Base-by-base conservation (phyloP, 2,329 filamentous ascomycete species). In the Exophiala oligosperma region DNA sequence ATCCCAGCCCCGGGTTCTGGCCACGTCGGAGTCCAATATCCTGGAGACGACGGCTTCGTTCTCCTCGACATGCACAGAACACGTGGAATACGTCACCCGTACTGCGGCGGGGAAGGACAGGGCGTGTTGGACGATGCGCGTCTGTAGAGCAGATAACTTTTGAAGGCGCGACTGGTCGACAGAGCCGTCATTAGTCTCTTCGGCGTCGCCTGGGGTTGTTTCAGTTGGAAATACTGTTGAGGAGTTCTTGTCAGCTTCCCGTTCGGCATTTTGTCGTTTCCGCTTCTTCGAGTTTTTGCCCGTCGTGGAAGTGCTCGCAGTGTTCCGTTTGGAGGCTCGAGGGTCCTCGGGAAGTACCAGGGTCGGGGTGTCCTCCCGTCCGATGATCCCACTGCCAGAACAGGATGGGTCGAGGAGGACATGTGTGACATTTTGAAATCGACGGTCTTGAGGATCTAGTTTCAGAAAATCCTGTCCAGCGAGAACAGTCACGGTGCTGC, bases 371-470 rank as follows among this genome's bases (percentile, higher is more conserved):
- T 92, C 90, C 66, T 97, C 92, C 21, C 94, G 84, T 2, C 92
- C 91, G 24, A 97, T 85, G 56, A 99, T 99, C 1, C 94, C 94
- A 70, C 91, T 97, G 0, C 94, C 94, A 1, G 92, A 97, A 71
- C 94, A 99, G 71, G 91, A 96, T 0, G 94, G 94, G 70, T 99
- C 94, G 1, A 99, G 81, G 0, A 99, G 80, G 41, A 99, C 78
- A 6, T 88, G 89, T 0, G 86, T 84, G n/a, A 97, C 91, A n/a
- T 84, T 77, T 48, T 75, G 75, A 68, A 88, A 93, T 48, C 82
- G 79, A 2, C 78, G 72, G 1, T 84, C 80, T 1, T 74, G 65
- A 0, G 92, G 90, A 59, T 93, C 83, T 4, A 91, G 81, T 52
- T 85, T 86, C 12, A 96, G 75, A 67, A 97, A 97, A 71, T 99